Evolutionary conservation across 179 eudicot species (phyloP).

Genomic region (Nepenthes alata): DNA sequence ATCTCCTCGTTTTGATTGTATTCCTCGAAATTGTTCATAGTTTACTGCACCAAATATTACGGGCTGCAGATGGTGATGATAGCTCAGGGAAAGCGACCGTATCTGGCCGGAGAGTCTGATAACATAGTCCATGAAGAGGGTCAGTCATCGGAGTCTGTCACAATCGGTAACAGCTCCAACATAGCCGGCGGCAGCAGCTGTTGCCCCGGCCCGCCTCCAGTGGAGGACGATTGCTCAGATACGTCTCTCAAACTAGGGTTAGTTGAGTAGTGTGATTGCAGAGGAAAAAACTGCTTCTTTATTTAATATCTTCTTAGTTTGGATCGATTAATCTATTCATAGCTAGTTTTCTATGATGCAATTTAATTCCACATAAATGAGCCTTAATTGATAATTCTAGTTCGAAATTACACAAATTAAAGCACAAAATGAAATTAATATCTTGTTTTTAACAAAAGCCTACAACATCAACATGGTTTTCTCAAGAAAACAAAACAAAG

Average conservation of each 20-base stretch:
- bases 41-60: neutral
- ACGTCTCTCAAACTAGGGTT: slow-evolving; percentile 51
- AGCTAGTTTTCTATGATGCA: too few species aligned
- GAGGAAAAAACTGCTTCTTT: too few species aligned
- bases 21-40: neutral
- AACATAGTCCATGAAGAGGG: slow-evolving; percentile 26
- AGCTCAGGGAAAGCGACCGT: slow-evolving; percentile 16
- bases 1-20: neutral
- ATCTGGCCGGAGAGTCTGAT: slow-evolving; percentile 9
- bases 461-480: too few species aligned
- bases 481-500: too few species aligned
- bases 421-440: too few species aligned
- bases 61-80: slow-evolving; percentile 26
- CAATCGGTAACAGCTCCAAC: slow-evolving; percentile 17
- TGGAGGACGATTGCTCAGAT: slow-evolving; percentile 47
- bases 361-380: too few species aligned
- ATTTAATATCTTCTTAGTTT: too few species aligned
- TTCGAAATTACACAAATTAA: too few species aligned
- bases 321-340: too few species aligned
- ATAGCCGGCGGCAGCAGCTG: slow-evolving; percentile 8
- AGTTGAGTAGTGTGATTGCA: neutral
- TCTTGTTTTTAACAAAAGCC: too few species aligned
- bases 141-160: slow-evolving; percentile 39
- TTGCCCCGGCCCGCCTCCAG: slow-evolving; percentile 18
- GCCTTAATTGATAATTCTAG: too few species aligned